Conservation (phyloP, 331 rosid genomes). For the Stylosanthes scabra region DNA sequence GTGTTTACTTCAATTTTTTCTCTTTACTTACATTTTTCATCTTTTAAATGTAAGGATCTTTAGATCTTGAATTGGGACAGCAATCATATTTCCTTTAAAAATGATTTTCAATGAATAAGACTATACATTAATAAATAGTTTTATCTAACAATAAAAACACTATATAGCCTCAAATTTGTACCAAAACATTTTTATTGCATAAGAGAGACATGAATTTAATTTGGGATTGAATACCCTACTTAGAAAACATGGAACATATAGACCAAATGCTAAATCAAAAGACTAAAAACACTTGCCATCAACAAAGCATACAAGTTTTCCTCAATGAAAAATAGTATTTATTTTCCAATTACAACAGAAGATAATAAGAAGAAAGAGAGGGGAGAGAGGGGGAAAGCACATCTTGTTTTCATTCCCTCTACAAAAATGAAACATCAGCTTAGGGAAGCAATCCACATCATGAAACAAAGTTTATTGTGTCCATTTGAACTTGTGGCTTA, state of each 20-base stretch:
- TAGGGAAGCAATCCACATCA: slow-evolving; percentile 40
- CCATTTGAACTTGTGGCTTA: slow-evolving; percentile 45
- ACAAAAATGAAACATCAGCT: slow-evolving; percentile 23
- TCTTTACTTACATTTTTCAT: no score
- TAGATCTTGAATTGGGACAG: no score
- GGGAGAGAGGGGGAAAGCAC: neutral
- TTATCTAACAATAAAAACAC: slow-evolving; percentile 1
- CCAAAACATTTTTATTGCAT: slow-evolving; percentile 8
- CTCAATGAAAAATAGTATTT: slow-evolving; percentile 48
- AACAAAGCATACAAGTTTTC: slow-evolving; percentile 29
- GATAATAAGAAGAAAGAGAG: slow-evolving; percentile 5
- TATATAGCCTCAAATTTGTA: slow-evolving; percentile 3
- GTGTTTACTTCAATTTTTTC: no score
- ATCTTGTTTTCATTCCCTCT: slow-evolving; percentile 2
- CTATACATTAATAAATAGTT: no score
- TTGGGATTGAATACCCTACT: slow-evolving; percentile 5
- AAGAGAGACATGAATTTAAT: neutral
- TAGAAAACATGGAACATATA: slow-evolving; percentile 11
- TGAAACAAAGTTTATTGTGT: slow-evolving; percentile 32
- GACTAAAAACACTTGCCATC: slow-evolving; percentile 28
- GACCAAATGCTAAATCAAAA: neutral
- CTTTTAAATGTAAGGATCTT: no score
- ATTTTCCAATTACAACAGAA: slow-evolving; percentile 43
- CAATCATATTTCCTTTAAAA: neutral
- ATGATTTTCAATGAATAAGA: no score